Conservation (phyloP, 768 basidiomycete genomes). For the Kwoniella heveanensis region DNA sequence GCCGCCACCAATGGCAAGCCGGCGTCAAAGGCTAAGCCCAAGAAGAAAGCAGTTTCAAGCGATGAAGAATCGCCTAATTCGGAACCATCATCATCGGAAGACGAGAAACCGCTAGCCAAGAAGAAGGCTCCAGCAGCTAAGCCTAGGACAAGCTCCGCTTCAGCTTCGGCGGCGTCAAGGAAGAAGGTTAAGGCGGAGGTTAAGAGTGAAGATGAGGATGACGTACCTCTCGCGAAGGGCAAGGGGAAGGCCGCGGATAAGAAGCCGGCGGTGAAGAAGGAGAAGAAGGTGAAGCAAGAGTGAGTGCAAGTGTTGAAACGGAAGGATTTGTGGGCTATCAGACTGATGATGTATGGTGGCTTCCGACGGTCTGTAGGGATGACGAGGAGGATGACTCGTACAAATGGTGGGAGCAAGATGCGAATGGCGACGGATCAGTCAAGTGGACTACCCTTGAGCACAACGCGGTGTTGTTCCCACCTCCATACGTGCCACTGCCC, state of each 20-base stretch:
- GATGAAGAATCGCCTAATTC: constrained; percentile 51
- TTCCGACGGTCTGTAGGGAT: constrained; percentile 59
- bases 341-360: too few species aligned
- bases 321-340: too few species aligned
- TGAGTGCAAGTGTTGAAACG: too few species aligned
- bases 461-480: constrained; percentile 91
- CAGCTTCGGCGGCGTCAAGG: constrained; percentile 41
- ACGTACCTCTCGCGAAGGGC: constrained; percentile 60
- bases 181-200: constrained; percentile 34
- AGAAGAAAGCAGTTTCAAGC: constrained; percentile 46
- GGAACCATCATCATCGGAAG: constrained; percentile 39
- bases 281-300: constrained; percentile 58
- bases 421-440: constrained; percentile 66
- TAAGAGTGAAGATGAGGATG: constrained; percentile 41
- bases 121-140: constrained; percentile 58
- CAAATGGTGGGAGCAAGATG: constrained; percentile 77
- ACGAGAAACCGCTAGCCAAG: constrained; percentile 59
- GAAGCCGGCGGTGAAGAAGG: constrained; percentile 54
- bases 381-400: constrained; percentile 72
- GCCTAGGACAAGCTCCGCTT: constrained; percentile 59
- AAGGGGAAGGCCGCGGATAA: constrained; percentile 57
- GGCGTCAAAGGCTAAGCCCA: constrained; percentile 55
- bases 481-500: constrained; percentile 85
- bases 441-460: constrained; percentile 98
- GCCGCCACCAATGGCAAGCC: constrained; percentile 30